These are phyloP conservation scores for Sporisorium iseilematis-ciliati DNA, from an alignment of 1,284 basidiomycete genomes.

Conservation along the genomic window DNA sequence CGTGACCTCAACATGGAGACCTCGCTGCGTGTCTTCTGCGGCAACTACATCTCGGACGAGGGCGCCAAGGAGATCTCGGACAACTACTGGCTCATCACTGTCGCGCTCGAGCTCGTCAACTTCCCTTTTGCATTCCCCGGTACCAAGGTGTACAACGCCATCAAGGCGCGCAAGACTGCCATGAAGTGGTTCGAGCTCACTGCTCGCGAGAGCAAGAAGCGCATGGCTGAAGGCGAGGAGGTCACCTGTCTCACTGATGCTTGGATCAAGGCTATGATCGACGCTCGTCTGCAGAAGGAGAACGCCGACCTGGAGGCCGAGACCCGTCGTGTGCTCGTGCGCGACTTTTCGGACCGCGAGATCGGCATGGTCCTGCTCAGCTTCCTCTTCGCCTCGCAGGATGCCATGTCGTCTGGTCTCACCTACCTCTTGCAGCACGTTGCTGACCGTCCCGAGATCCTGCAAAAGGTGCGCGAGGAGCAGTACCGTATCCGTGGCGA, in stretches of 20 bases:
- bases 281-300: slow-evolving; percentile 72
- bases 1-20: slow-evolving; percentile 98
- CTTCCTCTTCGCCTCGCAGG: slow-evolving; percentile 97
- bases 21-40: slow-evolving; percentile 94
- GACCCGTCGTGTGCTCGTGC: slow-evolving; percentile 71
- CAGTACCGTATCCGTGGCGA: slow-evolving; percentile 85
- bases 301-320: slow-evolving; percentile 74
- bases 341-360: slow-evolving; percentile 91
- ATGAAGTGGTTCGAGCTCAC: slow-evolving; percentile 86
- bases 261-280: slow-evolving; percentile 83
- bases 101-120: slow-evolving; percentile 96
- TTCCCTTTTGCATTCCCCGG: slow-evolving; percentile 85
- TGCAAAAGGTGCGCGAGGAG: slow-evolving; percentile 91
- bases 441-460: slow-evolving; percentile 88
- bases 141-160: slow-evolving; percentile 94
- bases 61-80: slow-evolving; percentile 85
- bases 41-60: slow-evolving; percentile 84
- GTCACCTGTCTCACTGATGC: slow-evolving; percentile 91
- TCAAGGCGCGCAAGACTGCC: slow-evolving; percentile 89
- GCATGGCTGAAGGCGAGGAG: slow-evolving; percentile 84
- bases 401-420: slow-evolving; percentile 86
- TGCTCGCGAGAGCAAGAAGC: slow-evolving; percentile 82
- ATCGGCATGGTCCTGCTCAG: slow-evolving; percentile 94
- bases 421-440: slow-evolving; percentile 97
- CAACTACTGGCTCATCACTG: slow-evolving; percentile 96